phyloP scores from a whole-genome alignment of 2,329 filamentous ascomycete species.

The Neofusicoccum laricinum region DNA sequence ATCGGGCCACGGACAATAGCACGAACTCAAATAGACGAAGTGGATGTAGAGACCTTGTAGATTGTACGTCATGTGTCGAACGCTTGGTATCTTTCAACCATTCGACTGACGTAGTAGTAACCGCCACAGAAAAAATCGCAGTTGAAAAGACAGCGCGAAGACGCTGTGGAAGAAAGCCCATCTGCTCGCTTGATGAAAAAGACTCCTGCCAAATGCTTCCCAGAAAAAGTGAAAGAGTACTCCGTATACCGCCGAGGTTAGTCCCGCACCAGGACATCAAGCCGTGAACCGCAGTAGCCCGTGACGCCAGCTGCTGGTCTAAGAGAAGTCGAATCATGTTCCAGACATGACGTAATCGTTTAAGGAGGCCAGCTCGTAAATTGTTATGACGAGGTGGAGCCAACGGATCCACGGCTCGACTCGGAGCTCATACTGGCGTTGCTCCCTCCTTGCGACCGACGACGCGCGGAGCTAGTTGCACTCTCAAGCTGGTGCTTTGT shows the following conservation, averaged over 20 bases:
- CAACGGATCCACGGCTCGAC: conserved; percentile 25
- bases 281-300: background rate
- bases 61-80: conserved; percentile 1
- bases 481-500: conserved; percentile 48
- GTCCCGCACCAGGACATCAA: background rate
- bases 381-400: conserved; percentile 19
- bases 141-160: background rate
- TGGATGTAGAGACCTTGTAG: background rate
- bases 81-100: background rate
- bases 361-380: background rate
- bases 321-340: background rate
- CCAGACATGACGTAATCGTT: background rate
- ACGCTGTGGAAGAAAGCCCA: background rate
- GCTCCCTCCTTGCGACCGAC: conserved; percentile 30
- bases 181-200: background rate
- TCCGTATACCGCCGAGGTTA: background rate
- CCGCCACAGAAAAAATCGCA: too few species aligned
- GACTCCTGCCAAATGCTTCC: background rate
- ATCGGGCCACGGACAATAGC: too few species aligned
- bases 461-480: conserved; percentile 44
- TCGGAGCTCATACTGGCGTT: conserved; percentile 20
- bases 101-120: background rate
- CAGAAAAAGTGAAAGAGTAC: background rate
- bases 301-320: background rate
- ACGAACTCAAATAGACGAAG: background rate